Evolutionary conservation across 768 basidiomycete genomes (phyloP).

Genomic region (Lentinula detonsa): DNA sequence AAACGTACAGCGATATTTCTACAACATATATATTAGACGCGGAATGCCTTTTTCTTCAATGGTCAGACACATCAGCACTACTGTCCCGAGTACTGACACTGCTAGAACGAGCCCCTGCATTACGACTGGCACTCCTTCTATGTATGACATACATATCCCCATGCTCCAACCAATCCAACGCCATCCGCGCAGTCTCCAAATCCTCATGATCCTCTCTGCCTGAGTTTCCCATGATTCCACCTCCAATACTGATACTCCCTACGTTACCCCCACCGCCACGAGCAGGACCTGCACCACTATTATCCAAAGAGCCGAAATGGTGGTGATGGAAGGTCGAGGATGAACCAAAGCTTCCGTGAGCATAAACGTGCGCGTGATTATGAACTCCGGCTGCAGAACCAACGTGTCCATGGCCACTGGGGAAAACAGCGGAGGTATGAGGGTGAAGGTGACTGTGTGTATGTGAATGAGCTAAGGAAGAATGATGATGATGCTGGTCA

Average conservation of each 20-base stretch:
- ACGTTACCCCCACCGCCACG: slow-evolving; percentile 20
- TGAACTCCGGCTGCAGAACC: background rate
- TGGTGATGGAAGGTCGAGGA: background rate
- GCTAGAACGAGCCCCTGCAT: background rate
- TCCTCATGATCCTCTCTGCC: slow-evolving; percentile 60
- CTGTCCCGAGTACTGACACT: background rate
- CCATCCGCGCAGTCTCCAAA: slow-evolving; percentile 46
- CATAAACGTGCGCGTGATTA: background rate
- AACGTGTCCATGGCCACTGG: background rate
- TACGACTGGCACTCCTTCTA: background rate
- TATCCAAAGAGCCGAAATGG: background rate
- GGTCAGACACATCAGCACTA: background rate
- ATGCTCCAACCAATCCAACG: slow-evolving; percentile 47
- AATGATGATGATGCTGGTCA: background rate
- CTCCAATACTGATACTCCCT: slow-evolving; percentile 1
- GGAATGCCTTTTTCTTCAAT: background rate
- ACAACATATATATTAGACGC: too few species aligned
- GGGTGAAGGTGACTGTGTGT: background rate
- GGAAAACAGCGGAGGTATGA: background rate
- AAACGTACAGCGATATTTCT: too few species aligned
- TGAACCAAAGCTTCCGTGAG: background rate
- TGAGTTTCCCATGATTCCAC: slow-evolving; percentile 3
- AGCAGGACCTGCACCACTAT: slow-evolving; percentile 7
- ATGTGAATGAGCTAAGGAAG: background rate
- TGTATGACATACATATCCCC: slow-evolving; percentile 3